These are phyloP conservation scores for Begonia peltatifolia DNA, from an alignment of 306 rosid genomes.

Conservation along the genomic window DNA sequence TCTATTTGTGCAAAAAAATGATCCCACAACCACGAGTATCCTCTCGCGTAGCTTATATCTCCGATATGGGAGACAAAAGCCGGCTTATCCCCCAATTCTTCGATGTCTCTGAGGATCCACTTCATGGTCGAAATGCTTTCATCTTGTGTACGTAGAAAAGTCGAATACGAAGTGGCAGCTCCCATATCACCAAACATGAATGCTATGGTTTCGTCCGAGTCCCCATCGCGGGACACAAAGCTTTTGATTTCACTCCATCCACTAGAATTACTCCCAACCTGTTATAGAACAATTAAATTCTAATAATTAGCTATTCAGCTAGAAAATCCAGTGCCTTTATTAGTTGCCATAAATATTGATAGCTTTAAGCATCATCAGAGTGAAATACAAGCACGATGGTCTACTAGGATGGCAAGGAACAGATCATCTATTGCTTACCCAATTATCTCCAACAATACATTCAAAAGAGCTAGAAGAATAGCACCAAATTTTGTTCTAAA, in stretches of 20 bases:
- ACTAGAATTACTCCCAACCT: constrained; percentile 73
- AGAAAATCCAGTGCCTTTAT: too few species aligned
- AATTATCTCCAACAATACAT: too few species aligned
- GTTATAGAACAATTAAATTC: neutral
- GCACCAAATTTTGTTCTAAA: too few species aligned
- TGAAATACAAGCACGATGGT: too few species aligned
- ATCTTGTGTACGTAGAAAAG: constrained; percentile 63
- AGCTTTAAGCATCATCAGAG: too few species aligned
- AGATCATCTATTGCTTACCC: too few species aligned
- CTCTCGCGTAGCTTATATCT: constrained; percentile 90
- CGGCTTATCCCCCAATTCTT: constrained; percentile 71
- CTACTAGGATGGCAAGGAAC: too few species aligned
- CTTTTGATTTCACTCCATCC: constrained; percentile 69
- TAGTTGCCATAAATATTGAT: too few species aligned
- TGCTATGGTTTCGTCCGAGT: constrained; percentile 64
- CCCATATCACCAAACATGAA: constrained; percentile 95
- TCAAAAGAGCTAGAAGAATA: too few species aligned
- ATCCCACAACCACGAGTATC: constrained; percentile 87
- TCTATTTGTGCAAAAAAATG: constrained; percentile 65
- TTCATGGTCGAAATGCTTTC: constrained; percentile 72
- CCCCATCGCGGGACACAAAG: constrained; percentile 50
- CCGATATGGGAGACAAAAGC: constrained; percentile 87
- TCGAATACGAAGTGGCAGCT: constrained; percentile 52
- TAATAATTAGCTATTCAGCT: too few species aligned
- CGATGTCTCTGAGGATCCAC: constrained; percentile 84